Base-by-base conservation (phyloP, 2,329 filamentous ascomycete genomes). In the Colletotrichum paranaense region DNA sequence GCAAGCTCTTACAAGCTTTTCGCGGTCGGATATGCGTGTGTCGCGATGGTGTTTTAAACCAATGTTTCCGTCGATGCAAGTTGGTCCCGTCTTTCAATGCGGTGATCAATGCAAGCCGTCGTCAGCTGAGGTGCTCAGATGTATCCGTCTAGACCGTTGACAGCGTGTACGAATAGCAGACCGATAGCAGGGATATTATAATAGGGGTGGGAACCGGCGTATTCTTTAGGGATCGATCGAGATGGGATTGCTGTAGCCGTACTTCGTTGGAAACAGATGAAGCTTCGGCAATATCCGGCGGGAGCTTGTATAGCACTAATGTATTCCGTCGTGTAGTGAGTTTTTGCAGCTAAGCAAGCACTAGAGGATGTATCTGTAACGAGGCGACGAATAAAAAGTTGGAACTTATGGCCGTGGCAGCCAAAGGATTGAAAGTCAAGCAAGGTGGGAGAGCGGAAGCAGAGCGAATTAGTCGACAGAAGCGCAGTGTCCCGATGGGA, bases 1-100 rank as follows among this genome's bases (percentile, higher is more conserved):
- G 1, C 6, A 22, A 8, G n/a, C 49, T 14, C 49, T n/a, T 24
- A 70, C 60, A 70, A 70, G 67, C 53, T 65, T 73, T 63, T 26
- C 19, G 67, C 69, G 67, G 60, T 73, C 70, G 22, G 70, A 70
- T 70, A 60, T 62, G 35, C 55, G 67, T 11, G 60, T 62, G 70
- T 73, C 70, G 67, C 70, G 70, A 73, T 73, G 70, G 70, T 70
- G 70, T 73, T 73, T 73, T 70, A 62, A 49, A 65, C 70, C 70
- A 70, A 73, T 73, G 55, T 65, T 70, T 70, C 55, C 42, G 67
- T 67, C 67, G 70, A 62, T 63, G 22, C 69, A 62, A 62, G 52
- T 24, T 55, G 69, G 65, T 63, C 53, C 52, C 24, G 58, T 58
- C 32, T 42, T 56, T 70, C 28, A 30, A 70, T 73, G 70, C 70